Evolutionary conservation across 768 basidiomycete genomes (phyloP).

Genomic region (Pleurotus cornucopiae): DNA sequence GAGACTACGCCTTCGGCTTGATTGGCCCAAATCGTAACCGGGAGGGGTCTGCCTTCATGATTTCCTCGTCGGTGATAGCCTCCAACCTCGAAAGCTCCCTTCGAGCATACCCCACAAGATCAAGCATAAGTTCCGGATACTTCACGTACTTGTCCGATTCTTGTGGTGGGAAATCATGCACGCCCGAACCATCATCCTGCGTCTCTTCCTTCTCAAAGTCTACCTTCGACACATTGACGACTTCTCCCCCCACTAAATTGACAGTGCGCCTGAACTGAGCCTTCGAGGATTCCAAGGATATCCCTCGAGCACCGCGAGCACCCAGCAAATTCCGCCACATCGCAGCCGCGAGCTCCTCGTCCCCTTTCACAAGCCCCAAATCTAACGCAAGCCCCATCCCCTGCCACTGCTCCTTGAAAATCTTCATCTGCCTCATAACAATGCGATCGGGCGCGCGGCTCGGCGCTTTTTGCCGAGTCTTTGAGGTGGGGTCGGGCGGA

Average conservation of each 20-base stretch:
- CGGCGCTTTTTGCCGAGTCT: conserved; percentile 18
- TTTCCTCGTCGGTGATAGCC: conserved; percentile 36
- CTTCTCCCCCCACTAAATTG: conserved; percentile 66
- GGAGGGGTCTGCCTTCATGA: conserved; percentile 32
- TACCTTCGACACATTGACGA: conserved; percentile 55
- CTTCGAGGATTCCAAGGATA: conserved; percentile 34
- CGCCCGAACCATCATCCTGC: conserved; percentile 65
- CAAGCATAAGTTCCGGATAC: conserved; percentile 73
- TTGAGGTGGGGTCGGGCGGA: conserved; percentile 15
- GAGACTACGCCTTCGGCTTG: conserved; percentile 5
- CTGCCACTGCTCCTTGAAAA: conserved; percentile 88
- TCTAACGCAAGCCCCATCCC: conserved; percentile 81
- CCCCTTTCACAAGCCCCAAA: conserved; percentile 67
- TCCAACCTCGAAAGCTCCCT: conserved; percentile 72
- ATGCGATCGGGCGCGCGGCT: conserved; percentile 68
- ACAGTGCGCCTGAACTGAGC: conserved; percentile 54
- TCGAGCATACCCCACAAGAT: conserved; percentile 65
- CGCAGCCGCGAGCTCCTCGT: conserved; percentile 80
- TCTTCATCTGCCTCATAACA: conserved; percentile 85
- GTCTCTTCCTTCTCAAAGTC: conserved; percentile 55
- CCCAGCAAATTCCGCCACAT: conserved; percentile 92
- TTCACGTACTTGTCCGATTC: conserved; percentile 66
- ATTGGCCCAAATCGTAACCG: conserved; percentile 36
- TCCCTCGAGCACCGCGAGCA: conserved; percentile 74
- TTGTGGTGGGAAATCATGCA: conserved; percentile 60